Evolutionary conservation across 768 basidiomycete species (phyloP).

Genomic region (Podaxis sp.): DNA sequence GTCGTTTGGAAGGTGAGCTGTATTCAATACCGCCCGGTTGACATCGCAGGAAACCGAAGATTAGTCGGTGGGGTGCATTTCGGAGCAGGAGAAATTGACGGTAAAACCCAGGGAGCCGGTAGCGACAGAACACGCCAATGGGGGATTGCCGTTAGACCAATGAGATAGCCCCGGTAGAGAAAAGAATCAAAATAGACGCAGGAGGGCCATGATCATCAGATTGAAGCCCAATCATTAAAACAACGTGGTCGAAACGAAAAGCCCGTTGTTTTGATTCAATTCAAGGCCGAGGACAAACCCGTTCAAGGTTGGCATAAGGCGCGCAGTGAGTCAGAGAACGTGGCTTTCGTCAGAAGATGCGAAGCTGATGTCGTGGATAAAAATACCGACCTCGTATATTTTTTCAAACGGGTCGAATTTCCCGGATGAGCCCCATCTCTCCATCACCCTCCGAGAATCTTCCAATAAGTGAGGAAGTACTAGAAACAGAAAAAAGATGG

Average conservation of each 20-base stretch:
- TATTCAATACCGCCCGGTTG: background rate
- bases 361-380: slow-evolving; percentile 9
- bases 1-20: slow-evolving; percentile 75
- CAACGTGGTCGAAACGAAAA: slow-evolving; percentile 6
- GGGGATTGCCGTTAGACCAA: background rate
- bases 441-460: slow-evolving; percentile 61
- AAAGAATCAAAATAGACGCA: slow-evolving; percentile 1
- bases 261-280: slow-evolving; percentile 3
- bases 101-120: slow-evolving; percentile 6
- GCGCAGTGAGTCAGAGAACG: background rate
- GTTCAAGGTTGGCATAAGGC: background rate
- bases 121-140: background rate
- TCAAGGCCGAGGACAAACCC: background rate
- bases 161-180: background rate
- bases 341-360: slow-evolving; percentile 6
- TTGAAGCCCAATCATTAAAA: background rate
- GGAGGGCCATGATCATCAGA: background rate
- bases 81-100: slow-evolving; percentile 11
- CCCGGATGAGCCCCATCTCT: slow-evolving; percentile 63
- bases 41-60: background rate
- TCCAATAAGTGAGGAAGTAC: slow-evolving; percentile 65
- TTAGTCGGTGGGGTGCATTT: background rate
- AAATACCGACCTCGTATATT: slow-evolving; percentile 56
- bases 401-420: slow-evolving; percentile 70
- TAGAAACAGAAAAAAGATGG: slow-evolving; percentile 24